Evolutionary conservation across 2,329 filamentous ascomycete species (phyloP), one percentile per base, ranked within the genome.

Genomic region (Neonectria neomacrospora): DNA sequence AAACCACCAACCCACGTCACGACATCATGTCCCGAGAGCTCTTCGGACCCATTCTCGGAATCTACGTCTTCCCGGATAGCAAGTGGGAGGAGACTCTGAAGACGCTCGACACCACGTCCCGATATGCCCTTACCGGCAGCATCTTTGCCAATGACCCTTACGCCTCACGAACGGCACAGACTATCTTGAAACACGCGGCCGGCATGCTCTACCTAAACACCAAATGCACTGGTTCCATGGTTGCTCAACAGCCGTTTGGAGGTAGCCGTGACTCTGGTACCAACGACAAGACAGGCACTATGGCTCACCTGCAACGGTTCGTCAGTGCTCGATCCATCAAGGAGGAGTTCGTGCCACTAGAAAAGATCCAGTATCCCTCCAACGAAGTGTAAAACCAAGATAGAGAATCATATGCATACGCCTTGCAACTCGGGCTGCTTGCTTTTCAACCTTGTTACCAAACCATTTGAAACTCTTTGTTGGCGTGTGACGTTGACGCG

Each of bases 181-280:
- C 91, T 56, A 83, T 81, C 47, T 79, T 93, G 45, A 82, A 88
- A 54, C 86, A 92, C 71, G 80, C 88, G 0, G 90, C 90, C 0
- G 91, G 91, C 14, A 93, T 69, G 64, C 44, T 69, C 0, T 69
- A 93, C 79, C 92, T 93, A 72, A 93, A 93, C 79, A 84, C 93
- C 75, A 93, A 70, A 34, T 69, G 66, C 70, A 90, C 88, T 0
- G 88, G 87, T 30, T 87, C 88, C 2, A 85, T 91, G 12, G 87
- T 90, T 2, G 88, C 87, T 8, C 88, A 90, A 75, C 88, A 91
- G 75, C 87, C 88, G 1, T 90, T 91, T 73, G 88, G 88, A 10
- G 88, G 88, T 41, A 83, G 85, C 8, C 81, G 88, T 61, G 86
- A 85, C 2, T 88, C 86, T 64, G 88, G 88, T 5, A 91, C 88